Percentiles rank a stretch among this genome's conserved stretches.
phyloP scores from a whole-genome alignment of 1,284 basidiomycete genomes.

The Xanthoconium separans region DNA sequence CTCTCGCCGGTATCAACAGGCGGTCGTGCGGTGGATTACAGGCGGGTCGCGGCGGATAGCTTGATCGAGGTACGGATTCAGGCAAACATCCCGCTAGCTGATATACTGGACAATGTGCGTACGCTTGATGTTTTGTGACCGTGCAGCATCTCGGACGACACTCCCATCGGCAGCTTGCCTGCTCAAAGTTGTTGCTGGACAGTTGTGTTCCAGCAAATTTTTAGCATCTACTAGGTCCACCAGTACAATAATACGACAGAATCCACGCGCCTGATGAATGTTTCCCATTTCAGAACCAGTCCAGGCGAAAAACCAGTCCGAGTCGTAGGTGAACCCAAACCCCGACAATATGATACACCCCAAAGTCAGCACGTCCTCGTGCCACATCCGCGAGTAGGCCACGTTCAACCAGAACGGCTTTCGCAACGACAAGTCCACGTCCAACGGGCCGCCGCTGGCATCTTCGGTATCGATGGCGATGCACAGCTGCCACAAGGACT shows the following conservation, averaged over 20 bases:
- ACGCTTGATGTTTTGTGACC: no score
- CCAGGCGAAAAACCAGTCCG: neutral
- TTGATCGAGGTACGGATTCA: no score
- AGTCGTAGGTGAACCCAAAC: neutral
- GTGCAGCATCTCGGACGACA: no score
- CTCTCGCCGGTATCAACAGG: no score
- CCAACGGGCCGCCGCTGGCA: neutral
- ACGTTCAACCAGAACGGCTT: slow-evolving; percentile 6
- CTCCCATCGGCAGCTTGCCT: no score
- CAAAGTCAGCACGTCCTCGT: neutral
- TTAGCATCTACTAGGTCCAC: no score
- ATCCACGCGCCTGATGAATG: neutral
- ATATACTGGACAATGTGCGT: no score
- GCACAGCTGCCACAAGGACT: neutral
- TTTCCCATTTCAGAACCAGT: neutral
- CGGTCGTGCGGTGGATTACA: no score
- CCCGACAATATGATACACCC: neutral
- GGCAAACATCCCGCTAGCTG: no score
- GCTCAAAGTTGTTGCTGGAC: no score
- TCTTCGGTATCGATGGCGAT: neutral
- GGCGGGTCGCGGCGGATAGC: no score
- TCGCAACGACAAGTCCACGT: neutral
- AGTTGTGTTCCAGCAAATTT: no score
- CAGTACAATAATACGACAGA: neutral
- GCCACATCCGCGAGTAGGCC: neutral